Percentiles rank a stretch among this genome's conserved stretches.
phyloP scores from a whole-genome alignment of 2,329 filamentous ascomycete species.

The Penicillium sp. region DNA sequence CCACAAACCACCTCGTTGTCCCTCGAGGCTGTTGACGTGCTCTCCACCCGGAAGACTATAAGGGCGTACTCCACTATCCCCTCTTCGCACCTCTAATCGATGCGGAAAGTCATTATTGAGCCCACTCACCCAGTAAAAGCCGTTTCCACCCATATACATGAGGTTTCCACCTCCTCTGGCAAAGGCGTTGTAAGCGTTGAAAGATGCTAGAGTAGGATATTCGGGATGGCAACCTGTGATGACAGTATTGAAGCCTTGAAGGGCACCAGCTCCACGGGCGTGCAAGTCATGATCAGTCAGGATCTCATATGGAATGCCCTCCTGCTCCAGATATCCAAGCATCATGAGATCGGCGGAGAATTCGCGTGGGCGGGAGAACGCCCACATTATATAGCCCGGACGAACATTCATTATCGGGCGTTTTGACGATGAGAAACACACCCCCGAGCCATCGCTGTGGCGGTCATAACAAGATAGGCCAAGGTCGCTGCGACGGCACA shows the following conservation, averaged over 20 bases:
- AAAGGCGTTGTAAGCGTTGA: background rate
- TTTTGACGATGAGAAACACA: too few species aligned
- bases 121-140: background rate
- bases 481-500: too few species aligned
- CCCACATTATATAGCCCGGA: background rate
- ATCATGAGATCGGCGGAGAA: background rate
- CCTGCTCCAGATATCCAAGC: background rate
- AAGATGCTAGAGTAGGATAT: background rate
- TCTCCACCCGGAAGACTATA: background rate
- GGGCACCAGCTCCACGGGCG: background rate
- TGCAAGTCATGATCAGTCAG: background rate
- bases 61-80: background rate
- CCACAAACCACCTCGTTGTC: background rate
- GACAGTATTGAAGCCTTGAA: background rate
- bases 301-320: background rate
- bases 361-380: background rate
- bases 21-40: background rate
- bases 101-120: background rate
- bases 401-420: background rate
- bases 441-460: too few species aligned
- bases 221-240: background rate
- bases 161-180: background rate
- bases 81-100: background rate
- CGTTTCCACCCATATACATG: background rate
- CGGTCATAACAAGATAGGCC: too few species aligned